Base-by-base conservation (phyloP, 2,329 filamentous ascomycete genomes). In the Amesomyces nigricolor region DNA sequence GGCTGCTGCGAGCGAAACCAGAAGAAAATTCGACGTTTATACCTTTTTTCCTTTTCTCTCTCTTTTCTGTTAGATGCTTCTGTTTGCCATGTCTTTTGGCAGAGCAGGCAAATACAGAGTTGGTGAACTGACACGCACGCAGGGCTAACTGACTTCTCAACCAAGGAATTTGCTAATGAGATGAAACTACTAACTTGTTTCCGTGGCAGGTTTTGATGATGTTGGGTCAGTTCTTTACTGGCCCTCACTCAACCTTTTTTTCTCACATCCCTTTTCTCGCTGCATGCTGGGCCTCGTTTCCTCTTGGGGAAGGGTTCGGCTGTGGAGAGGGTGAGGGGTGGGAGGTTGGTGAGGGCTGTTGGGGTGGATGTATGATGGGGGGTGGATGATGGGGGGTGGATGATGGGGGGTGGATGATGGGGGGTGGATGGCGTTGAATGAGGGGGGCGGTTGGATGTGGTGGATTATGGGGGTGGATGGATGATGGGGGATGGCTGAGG, bases 181-280 rank as follows among this genome's bases (percentile, higher is more conserved):
- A n/a, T n/a, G n/a, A n/a, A n/a, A n/a, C n/a, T n/a, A n/a, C 22
- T 26, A 4, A 26, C 22, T 6, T 26, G 22, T 26, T 26, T 26
- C 4, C 22, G 22, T 26, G 40, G 40, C 56, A 61, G 54, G 22
- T 46, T 7, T 13, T 29, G 55, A 53, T 48, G 46, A 45, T 46
- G n/a, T n/a, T n/a, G 46, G 51, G 22, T 6, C 22, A 26, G 22
- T 26, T 26, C 4, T 26, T 6, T 29, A 45, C 45, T 40, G 46
- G 51, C 29, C 29, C 52, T 32, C 35, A 10, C 9, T 16, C 32
- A 35, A 9, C 4, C 30, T 48, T 55, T 50, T 40, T 47, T 22
- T 42, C 60, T 60, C 64, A 63, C 58, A 62, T 62, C 58, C 65
- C 69, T 78, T 79, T 79, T 76, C 78, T 80, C 78, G 77, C 76